Evolutionary conservation across 2,329 filamentous ascomycete genomes (phyloP).

Genomic region (Rosellinia necatrix): DNA sequence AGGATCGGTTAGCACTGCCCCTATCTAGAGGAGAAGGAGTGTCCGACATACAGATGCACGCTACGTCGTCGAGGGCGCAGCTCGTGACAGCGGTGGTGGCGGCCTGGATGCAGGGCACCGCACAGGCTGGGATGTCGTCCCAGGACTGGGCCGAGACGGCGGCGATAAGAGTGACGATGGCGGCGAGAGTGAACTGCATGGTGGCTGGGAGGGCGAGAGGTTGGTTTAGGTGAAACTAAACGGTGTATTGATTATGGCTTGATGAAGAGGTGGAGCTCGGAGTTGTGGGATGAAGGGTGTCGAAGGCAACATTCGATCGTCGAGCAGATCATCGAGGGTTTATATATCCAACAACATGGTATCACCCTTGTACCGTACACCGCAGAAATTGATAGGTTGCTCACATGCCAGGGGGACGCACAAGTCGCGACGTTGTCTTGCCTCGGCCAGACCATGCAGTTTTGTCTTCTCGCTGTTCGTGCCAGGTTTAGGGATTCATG

Average conservation of each 20-base stretch:
- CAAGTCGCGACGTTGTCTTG: background rate
- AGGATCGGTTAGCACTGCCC: background rate
- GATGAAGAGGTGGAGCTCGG: no score
- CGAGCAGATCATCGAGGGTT: slow-evolving; percentile 8
- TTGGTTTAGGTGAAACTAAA: background rate
- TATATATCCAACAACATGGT: slow-evolving; percentile 2
- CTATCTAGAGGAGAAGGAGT: background rate
- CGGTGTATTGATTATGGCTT: no score
- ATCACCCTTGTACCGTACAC: background rate
- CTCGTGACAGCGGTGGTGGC: slow-evolving; percentile 4
- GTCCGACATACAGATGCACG: slow-evolving; percentile 20
- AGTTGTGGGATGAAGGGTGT: background rate
- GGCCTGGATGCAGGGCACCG: slow-evolving; percentile 16
- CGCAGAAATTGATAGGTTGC: background rate
- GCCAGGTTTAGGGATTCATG: background rate
- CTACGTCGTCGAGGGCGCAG: slow-evolving; percentile 11
- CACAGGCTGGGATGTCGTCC: slow-evolving; percentile 23
- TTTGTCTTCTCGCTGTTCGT: background rate
- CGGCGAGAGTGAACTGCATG: slow-evolving; percentile 21
- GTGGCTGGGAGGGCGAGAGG: slow-evolving; percentile 3
- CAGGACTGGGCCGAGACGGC: slow-evolving; percentile 21
- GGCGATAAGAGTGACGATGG: slow-evolving; percentile 1
- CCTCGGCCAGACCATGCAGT: background rate
- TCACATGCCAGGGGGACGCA: slow-evolving; percentile 4
- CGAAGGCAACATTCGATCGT: slow-evolving; percentile 10